Evolutionary conservation across 306 rosid genomes (phyloP), one percentile per base, ranked within the genome.

Genomic region (Adenanthera pavonina): DNA sequence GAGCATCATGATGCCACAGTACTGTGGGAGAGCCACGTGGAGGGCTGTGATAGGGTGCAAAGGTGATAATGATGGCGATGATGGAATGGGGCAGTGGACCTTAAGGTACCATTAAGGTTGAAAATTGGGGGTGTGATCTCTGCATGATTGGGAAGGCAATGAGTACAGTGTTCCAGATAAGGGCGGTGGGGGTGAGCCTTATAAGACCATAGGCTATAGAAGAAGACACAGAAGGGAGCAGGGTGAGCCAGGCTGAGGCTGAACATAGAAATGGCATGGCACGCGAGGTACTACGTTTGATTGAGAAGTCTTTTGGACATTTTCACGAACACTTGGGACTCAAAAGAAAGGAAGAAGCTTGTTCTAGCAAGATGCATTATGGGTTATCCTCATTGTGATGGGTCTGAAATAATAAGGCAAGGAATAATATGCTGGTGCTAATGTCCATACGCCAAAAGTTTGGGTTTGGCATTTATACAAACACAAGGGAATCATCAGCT

Each of bases 71-170:
- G 81, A 77, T 80, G 72, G 64, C 51, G 73, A 78, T 84, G 87
- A 84, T 87, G 85, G 74, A 86, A 84, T 53, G 71, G 79, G 81
- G 65, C 83, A 59, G 81, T 64, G 54, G 62, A 40, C 48, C 84
- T 53, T 40, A 52, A 76, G 76, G 89, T 86, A 87, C 85, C 85
- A 84, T 83, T 80, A 77, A 86, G 87, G 87, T 84, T 60, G 84
- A 74, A 78, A 69, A 80, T 44, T 36, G 87, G 79, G 69, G 40
- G 48, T 77, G 81, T 80, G 83, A 77, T 73, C 25, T 70, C 47
- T 78, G 87, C 79, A 87, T 87, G 84, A 81, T 74, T 87, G 84
- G 75, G 36, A 38, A 4, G 35, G 86, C 74, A 84, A 84, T 86
- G 89, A 86, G 81, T 86, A 69, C 43, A 47, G 40, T 69, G 46